phyloP scores from a whole-genome alignment of 208 protist species.

The Acanthamoeba divionensis region DNA sequence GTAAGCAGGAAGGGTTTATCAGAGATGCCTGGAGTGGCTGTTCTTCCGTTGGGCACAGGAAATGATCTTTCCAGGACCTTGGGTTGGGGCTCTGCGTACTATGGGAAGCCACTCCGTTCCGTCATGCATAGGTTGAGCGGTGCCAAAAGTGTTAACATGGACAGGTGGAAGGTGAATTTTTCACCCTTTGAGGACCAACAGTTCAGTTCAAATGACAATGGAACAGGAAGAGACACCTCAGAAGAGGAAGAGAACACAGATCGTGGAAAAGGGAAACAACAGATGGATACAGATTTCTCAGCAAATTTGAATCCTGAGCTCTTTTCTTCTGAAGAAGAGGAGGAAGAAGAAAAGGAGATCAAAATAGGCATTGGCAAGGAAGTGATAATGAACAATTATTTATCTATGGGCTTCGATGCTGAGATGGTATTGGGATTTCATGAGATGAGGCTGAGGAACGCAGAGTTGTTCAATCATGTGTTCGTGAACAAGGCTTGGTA shows the following conservation, averaged over 20 bases:
- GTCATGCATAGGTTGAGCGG: constrained; percentile 47
- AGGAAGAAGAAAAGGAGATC: background rate
- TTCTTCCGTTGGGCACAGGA: constrained; percentile 80
- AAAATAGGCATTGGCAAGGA: background rate
- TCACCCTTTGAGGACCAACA: background rate
- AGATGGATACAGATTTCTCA: background rate
- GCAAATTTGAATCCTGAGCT: background rate
- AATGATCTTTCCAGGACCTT: constrained; percentile 80
- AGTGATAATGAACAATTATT: constrained; percentile 76
- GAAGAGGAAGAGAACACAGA: background rate
- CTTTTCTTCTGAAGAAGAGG: too few species aligned
- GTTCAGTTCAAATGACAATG: background rate
- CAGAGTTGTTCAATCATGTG: constrained; percentile 65
- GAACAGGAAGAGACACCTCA: background rate
- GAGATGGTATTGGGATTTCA: constrained; percentile 76
- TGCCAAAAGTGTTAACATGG: background rate
- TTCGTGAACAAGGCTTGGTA: constrained; percentile 69
- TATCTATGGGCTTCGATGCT: constrained; percentile 71
- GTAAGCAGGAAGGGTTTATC: too few species aligned
- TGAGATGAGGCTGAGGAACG: constrained; percentile 64
- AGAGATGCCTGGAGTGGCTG: constrained; percentile 12
- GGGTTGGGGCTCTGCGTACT: constrained; percentile 78
- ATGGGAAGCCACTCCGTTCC: constrained; percentile 52
- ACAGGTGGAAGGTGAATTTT: background rate
- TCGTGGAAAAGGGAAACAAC: too few species aligned